Percentiles rank a stretch among this genome's conserved stretches.
Conservation (phyloP, 2,329 filamentous ascomycete species). For the Hirsutella rhossiliensis region DNA sequence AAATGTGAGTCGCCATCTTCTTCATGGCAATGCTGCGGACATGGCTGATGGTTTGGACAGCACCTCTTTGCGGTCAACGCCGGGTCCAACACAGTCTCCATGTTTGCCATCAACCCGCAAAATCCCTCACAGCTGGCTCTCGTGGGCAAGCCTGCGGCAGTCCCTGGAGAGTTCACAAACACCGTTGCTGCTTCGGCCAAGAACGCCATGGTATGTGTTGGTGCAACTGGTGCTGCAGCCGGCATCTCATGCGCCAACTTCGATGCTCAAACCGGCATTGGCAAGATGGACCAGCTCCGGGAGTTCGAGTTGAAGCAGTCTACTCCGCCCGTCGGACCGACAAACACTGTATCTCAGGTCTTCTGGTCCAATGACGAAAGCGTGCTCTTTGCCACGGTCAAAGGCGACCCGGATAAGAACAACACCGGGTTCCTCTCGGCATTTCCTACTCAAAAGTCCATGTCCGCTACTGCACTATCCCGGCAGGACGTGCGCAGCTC, state of each 20-base stretch:
- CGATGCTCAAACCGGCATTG: constrained; percentile 20
- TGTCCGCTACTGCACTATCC: background rate
- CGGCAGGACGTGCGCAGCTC: constrained; percentile 21
- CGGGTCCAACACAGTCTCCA: constrained; percentile 38
- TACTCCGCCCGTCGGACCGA: constrained; percentile 44
- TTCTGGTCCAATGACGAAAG: constrained; percentile 45
- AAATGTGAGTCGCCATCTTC: constrained; percentile 27
- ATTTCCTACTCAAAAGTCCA: constrained; percentile 27
- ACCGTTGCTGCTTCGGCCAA: constrained; percentile 35
- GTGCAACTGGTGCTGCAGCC: constrained; percentile 27
- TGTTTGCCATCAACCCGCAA: constrained; percentile 29
- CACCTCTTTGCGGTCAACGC: constrained; percentile 40
- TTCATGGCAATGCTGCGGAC: background rate
- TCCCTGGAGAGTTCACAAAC: constrained; percentile 40
- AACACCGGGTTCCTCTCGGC: constrained; percentile 44
- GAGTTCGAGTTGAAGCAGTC: constrained; percentile 39
- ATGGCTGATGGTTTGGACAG: constrained; percentile 15
- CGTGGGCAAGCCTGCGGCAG: constrained; percentile 26
- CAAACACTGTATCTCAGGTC: constrained; percentile 46
- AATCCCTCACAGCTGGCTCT: constrained; percentile 32
- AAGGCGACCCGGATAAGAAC: constrained; percentile 42
- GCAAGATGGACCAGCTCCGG: constrained; percentile 30
- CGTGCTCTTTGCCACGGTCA: constrained; percentile 43
- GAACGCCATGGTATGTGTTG: constrained; percentile 32
- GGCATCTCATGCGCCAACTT: constrained; percentile 33